A percentile compares a stretch with the other conserved stretches of the same genome.
Conservation (phyloP, 139 green algal genomes). For the Tetradesmus lagerheimii region DNA sequence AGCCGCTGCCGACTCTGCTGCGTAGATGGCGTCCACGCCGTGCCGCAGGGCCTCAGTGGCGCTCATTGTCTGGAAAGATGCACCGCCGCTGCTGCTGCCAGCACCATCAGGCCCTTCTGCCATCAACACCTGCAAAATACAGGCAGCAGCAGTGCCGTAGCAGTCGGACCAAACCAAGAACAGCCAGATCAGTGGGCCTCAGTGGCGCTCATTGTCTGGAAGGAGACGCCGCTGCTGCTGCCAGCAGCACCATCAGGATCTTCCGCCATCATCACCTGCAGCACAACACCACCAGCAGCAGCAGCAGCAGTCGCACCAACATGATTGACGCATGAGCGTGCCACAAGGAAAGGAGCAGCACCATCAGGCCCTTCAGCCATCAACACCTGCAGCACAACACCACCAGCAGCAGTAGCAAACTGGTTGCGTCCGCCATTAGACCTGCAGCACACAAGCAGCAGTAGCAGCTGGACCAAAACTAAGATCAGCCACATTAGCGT, state of each 20-base stretch:
- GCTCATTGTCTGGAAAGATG: neutral
- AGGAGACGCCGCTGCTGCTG: neutral
- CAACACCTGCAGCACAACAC: too few species aligned
- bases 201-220: constrained; percentile 1
- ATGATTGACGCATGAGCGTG: too few species aligned
- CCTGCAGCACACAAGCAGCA: neutral
- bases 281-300: too few species aligned
- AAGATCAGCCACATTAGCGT: too few species aligned
- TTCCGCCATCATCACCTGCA: neutral
- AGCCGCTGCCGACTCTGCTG: neutral
- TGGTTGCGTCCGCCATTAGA: too few species aligned
- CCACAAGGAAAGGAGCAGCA: too few species aligned
- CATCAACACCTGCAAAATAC: constrained; percentile 5
- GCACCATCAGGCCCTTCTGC: neutral
- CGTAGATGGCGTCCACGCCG: neutral
- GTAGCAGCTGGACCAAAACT: neutral
- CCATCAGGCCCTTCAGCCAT: neutral
- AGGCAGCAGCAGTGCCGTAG: too few species aligned
- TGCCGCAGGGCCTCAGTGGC: constrained; percentile 5
- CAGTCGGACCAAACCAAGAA: too few species aligned
- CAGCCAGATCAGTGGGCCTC: too few species aligned
- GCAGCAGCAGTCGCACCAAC: too few species aligned
- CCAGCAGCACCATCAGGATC: neutral
- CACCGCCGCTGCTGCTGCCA: neutral
- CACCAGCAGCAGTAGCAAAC: too few species aligned